Base-by-base conservation (phyloP, 352 stramenopile genomes). In the Phytopythium delawarense region DNA sequence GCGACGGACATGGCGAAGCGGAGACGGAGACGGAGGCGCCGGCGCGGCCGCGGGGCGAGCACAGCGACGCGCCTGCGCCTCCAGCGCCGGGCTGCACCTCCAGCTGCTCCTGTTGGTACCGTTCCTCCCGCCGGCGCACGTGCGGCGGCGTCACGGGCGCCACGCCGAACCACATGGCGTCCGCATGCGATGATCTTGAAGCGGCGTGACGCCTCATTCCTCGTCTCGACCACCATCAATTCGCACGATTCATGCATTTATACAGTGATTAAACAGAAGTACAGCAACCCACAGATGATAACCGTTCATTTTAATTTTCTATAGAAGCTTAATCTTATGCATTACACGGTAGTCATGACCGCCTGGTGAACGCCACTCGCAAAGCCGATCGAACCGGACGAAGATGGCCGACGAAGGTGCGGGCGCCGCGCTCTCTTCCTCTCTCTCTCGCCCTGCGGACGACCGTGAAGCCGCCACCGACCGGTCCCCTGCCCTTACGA, bases 111-210 rank as follows among this genome's bases (percentile, higher is more conserved):
- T 46, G 44, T 42, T 70, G 58, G 2, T 69, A 46, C 7, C 56
- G 61, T 32, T 70, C 68, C 4, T 53, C 62, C 25, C 62, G 60
- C 45, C 63, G 56, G 23, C 74, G 68, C 21, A 78, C 73, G 45
- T 74, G 72, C 23, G 70, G 72, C 11, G 76, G 74, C 30, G 74
- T 82, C 60, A 72, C 68, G n/a, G 81, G 81, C 23, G 81, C 81
- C 49, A 90, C 62, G 66, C 81, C 78, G 58, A 90, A 88, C 78
- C 81, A 90, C 81, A 90, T 90, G 16, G 35, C 12, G 35, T 40
- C 35, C 35, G 35, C 35, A 40, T 40, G 35, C 7, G 35, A 2
- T 40, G 35, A 40, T 40, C 35, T 40, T 40, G 35, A 40, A 40
- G 35, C 35, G 35, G 12, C 35, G 35, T 39, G 11, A 15, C 12